These are phyloP conservation scores for Citrus trifoliata DNA, from an alignment of 345 rosid species.

Conservation along the genomic window DNA sequence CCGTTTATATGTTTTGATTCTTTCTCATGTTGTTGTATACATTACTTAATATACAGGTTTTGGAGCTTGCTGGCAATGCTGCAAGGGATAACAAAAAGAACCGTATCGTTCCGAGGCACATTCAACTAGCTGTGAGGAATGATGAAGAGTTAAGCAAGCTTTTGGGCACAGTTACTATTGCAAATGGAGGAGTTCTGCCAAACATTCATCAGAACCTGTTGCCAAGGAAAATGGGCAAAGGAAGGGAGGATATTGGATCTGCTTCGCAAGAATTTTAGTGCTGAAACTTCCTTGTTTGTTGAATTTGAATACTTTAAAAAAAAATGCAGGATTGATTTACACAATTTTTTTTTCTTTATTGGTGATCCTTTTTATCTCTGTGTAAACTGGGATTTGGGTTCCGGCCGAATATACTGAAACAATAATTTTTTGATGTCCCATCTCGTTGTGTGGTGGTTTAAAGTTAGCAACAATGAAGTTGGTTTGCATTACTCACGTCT, in stretches of 20 bases:
- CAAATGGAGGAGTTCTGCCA: conserved; percentile 71
- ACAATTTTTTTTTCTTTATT: background rate
- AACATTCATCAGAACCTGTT: conserved; percentile 56
- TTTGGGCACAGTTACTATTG: conserved; percentile 66
- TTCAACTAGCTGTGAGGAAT: conserved; percentile 74
- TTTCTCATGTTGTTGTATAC: background rate
- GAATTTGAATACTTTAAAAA: background rate
- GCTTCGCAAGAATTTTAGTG: conserved; percentile 59
- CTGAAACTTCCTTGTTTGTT: background rate
- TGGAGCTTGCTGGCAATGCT: conserved; percentile 77
- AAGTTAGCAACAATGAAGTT: background rate
- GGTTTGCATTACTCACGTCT: background rate
- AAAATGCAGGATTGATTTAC: background rate
- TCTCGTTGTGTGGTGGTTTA: background rate
- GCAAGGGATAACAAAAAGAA: conserved; percentile 84
- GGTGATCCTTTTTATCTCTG: background rate
- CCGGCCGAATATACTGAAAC: background rate
- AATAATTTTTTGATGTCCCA: conserved; percentile 1
- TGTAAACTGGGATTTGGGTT: background rate
- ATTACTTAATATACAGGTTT: conserved; percentile 28
- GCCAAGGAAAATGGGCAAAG: conserved; percentile 54
- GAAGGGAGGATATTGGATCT: conserved; percentile 61
- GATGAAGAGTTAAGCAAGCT: conserved; percentile 74
- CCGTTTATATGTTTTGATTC: background rate
- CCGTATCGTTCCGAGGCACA: conserved; percentile 66